Percentiles rank a stretch among this genome's conserved stretches.
Evolutionary conservation across 1,139 yeast species (phyloP).

Genomic region (Zhuliangozyma blackwelliae): DNA sequence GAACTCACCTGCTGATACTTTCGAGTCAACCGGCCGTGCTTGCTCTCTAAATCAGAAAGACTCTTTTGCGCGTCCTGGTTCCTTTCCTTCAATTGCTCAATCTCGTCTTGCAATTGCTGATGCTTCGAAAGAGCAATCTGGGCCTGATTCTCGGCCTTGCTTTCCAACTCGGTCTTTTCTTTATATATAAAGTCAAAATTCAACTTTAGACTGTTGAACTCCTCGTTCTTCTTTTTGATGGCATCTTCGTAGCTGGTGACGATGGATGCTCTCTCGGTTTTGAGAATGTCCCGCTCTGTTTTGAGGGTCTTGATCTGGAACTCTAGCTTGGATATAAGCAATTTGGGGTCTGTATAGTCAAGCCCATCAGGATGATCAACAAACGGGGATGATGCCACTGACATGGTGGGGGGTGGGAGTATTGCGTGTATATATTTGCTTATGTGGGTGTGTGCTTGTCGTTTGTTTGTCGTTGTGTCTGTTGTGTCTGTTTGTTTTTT

Average conservation of each 20-base stretch:
- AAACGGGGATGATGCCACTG: constrained; percentile 15
- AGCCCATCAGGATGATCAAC: constrained; percentile 12
- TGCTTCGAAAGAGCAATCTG: constrained; percentile 39
- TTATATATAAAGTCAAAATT: constrained; percentile 56
- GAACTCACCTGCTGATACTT: constrained; percentile 29
- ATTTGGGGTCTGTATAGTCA: constrained; percentile 12
- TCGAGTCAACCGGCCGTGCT: constrained; percentile 17
- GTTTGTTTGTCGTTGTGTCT: too few species aligned
- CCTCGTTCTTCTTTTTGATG: constrained; percentile 29
- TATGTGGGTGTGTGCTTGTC: background rate
- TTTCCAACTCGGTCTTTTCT: constrained; percentile 54
- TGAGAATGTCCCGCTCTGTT: constrained; percentile 30
- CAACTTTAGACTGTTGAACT: constrained; percentile 36
- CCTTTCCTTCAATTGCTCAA: constrained; percentile 16
- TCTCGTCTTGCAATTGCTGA: constrained; percentile 31
- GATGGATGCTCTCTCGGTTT: constrained; percentile 29
- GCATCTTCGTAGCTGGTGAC: constrained; percentile 25
- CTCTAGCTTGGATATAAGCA: constrained; percentile 24
- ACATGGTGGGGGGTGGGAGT: background rate
- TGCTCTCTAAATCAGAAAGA: constrained; percentile 19
- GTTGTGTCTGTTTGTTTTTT: background rate
- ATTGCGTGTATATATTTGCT: too few species aligned
- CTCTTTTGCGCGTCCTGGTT: constrained; percentile 11
- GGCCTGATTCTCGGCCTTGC: constrained; percentile 44
- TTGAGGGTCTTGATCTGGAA: constrained; percentile 26